A percentile compares a stretch with the other conserved stretches of the same genome.
These are phyloP conservation scores for Lichtheimia ornata DNA, from an alignment of 371 early-diverging fungal genomes.

Conservation along the genomic window DNA sequence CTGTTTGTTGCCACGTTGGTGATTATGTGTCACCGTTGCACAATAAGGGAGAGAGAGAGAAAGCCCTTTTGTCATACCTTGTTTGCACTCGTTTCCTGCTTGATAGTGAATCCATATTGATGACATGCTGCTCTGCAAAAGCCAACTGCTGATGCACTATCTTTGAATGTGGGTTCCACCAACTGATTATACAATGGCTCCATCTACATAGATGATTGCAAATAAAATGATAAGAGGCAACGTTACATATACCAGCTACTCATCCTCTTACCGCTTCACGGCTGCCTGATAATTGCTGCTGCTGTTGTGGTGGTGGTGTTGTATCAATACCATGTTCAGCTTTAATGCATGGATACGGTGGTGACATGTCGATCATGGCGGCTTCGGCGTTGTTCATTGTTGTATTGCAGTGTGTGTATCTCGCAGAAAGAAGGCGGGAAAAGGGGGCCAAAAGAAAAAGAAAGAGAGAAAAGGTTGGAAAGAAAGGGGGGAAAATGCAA, in stretches of 20 bases:
- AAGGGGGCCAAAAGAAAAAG: neutral
- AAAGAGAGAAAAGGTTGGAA: neutral
- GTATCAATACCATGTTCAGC: too few relatives aligned
- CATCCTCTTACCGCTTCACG: slow-evolving; percentile 3
- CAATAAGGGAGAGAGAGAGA: too few relatives aligned
- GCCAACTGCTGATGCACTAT: slow-evolving; percentile 37
- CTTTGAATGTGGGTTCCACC: slow-evolving; percentile 29
- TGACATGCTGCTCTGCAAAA: slow-evolving; percentile 33
- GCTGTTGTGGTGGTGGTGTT: neutral
- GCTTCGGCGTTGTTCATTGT: slow-evolving; percentile 2
- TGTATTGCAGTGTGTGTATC: neutral
- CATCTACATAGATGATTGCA: slow-evolving; percentile 21
- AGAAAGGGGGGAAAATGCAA: neutral
- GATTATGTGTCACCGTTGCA: too few relatives aligned
- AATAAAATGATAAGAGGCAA: neutral
- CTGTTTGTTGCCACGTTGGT: too few relatives aligned
- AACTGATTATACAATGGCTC: slow-evolving; percentile 35
- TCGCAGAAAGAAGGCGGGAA: neutral
- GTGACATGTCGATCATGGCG: neutral
- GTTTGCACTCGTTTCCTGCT: slow-evolving; percentile 39
- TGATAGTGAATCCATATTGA: slow-evolving; percentile 41
- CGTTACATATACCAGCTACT: neutral
- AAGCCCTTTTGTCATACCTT: slow-evolving; percentile 23
- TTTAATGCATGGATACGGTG: neutral
- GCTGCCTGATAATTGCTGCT: slow-evolving; percentile 1